Evolutionary conservation across 371 early-diverging fungal genomes (phyloP), one percentile per base, ranked within the genome.

Genomic region (Massospora cicadina): DNA sequence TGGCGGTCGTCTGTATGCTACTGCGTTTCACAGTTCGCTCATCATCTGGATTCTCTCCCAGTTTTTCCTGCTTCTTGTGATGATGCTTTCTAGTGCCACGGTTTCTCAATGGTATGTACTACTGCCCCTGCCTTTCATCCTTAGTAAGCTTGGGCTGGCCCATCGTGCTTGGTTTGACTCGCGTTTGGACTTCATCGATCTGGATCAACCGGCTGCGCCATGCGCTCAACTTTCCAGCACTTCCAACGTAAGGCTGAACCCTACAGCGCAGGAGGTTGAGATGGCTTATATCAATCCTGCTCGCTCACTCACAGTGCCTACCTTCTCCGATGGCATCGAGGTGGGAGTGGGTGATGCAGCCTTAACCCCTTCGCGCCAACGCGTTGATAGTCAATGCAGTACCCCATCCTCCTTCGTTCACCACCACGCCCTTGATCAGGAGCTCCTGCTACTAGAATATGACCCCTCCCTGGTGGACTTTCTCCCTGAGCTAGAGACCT

Each of bases 31-130:
- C 31, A 23, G 64, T 1, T 10, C 64, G 1, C 21, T 64, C 1
- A 23, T 25, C 21, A 33, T 59, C 12, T 54, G 57, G 13, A 59
- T 63, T 17, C 54, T 67, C 21, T 30, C 64, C 53, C 65, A 67
- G 53, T 0, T 43, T 21, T 13, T 58, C 21, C 43, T 63, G 26
- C 55, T 63, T 2, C n/a, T 67, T 25, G 28, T 56, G 27, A 33
- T 67, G 0, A 29, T 67, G 58, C 55, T 55, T 25, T 29, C 54
- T 10, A 67, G 63, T 27, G 63, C 30, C 13, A 64, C 57, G 1
- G 13, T 33, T 3, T 26, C 32, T 5, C 67, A 67, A 28, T 67
- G 64, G 17, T 5, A 55, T 23, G 54, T 58, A 17, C 0, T 67
- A 25, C 21, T 67, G 2, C 67, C 67, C 12, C 29, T 63, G 43